These are phyloP conservation scores for Eucalyptus grandis DNA, from an alignment of 345 rosid genomes.

Conservation along the genomic window DNA sequence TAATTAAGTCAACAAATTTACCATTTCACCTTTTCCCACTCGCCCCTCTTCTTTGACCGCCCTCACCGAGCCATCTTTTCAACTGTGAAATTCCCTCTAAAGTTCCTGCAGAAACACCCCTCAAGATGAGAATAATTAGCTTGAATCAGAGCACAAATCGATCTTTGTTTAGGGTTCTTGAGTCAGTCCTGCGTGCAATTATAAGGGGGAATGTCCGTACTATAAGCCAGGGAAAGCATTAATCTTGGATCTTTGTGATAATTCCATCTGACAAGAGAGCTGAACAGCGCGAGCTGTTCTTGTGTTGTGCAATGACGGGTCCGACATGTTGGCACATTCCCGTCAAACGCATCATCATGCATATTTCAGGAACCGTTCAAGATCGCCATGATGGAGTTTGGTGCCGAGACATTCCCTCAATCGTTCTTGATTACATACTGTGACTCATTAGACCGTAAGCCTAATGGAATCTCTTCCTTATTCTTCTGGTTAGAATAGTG, in stretches of 20 bases:
- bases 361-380: neutral
- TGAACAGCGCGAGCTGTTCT: neutral
- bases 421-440: neutral
- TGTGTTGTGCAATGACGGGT: neutral
- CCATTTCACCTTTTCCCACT: neutral
- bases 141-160: neutral
- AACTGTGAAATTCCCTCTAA: neutral
- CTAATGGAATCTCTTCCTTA: neutral
- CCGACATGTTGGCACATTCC: conserved; percentile 17
- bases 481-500: neutral
- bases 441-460: neutral
- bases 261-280: neutral
- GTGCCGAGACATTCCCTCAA: neutral
- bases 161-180: neutral
- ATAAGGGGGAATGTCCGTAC: neutral
- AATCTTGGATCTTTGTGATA: neutral
- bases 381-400: neutral
- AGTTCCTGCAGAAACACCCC: neutral
- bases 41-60: neutral
- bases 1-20: neutral
- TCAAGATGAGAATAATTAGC: neutral
- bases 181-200: neutral
- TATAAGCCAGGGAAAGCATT: neutral
- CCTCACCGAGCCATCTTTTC: neutral
- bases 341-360: conserved; percentile 15